Base-by-base conservation (phyloP, 768 basidiomycete species). In the Ephemerocybe angulata region DNA sequence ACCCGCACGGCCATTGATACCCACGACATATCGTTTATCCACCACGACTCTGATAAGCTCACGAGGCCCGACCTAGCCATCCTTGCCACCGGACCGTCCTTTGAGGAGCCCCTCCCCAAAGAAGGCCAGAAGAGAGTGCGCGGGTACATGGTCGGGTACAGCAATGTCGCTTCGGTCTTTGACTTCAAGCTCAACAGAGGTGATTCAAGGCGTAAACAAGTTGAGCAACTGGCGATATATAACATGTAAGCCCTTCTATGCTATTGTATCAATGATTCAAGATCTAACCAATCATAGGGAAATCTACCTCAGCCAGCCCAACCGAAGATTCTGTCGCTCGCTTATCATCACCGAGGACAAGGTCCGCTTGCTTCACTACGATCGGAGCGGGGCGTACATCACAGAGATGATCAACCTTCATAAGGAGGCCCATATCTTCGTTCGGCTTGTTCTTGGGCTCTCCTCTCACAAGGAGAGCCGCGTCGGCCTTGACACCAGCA, bases 321-420 rank as follows among this genome's bases (percentile, higher is more conserved):
- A 48, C 33, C 38, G 54, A 17, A 4, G 11, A 8, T 49, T 48
- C 38, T 22, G 24, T 38, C 38, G 54, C 13, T 37, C 27, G 3
- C 46, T 55, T 21, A 31, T 49, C 25, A 22, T 55, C 25, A 49
- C 46, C 2, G 40, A 29, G 25, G 38, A 42, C 7, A 30, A 30
- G 5, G 15, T 47, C 25, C 54, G 54, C 7, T 28, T 55, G 8
- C 17, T 49, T 15, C 54, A 55, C 11, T 55, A 17, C 33, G 54
- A 55, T 25, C 30, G 54, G 7, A 19, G 33, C 33, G 54, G 54
- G 5, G 46, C 37, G 3, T 22, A 55, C 19, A 35, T 47, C 25
- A 22, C 54, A 6, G 21, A 12, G 15, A 33, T 22, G 22, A 7
- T 49, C 35, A 30, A 55, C 35, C 3, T 55, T 21, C 44, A 55